Base-by-base conservation (phyloP, 148 eudicot species). In the Agrostemma githago region DNA sequence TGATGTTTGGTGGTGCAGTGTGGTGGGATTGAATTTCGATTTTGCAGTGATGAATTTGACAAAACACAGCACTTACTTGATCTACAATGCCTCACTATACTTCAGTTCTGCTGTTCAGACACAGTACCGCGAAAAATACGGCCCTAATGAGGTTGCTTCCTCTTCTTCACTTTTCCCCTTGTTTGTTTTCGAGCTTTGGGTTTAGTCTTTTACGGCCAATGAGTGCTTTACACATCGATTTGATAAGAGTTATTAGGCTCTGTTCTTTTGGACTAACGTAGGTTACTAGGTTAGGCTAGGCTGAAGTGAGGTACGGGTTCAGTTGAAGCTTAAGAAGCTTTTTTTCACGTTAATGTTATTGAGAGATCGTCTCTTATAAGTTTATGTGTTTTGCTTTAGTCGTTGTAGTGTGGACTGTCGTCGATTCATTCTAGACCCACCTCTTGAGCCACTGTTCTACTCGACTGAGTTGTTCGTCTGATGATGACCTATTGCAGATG, bases 81-180 rank as follows among this genome's bases (percentile, higher is more conserved):
- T 90, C 20, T 90, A 92, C 90, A 92, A 92, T 44, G 88, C 93
- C 4, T 79, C 91, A n/a, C 81, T 92, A 34, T 92, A 82, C 96
- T 92, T 92, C 69, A 92, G 98, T 82, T 64, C 88, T 19, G 80
- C 78, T 72, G 93, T 92, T 76, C 98, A 92, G 77, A 8, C 42
- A 46, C 92, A 90, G 77, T 92, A 92, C 66, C 91, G 84, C 38
- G 46, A 89, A 61, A 90, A 87, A 57, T 92, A 83, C 70, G 98
- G 98, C 37, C 14, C 5, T 48, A 56, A 87, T 74, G 77, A 92
- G 93, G 98, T 89, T 89, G 19, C 39, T 8, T 48, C 14, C 14
- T 8, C 14, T 0, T 44, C 64, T 69, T n/a, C 14, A 48, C 56
- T 16, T 60, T 39, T 14, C 68, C 42, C 51, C n/a, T 54, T 4